Base-by-base conservation (phyloP, 495 filamentous ascomycete genomes). In the Penicillium malachiteum region DNA sequence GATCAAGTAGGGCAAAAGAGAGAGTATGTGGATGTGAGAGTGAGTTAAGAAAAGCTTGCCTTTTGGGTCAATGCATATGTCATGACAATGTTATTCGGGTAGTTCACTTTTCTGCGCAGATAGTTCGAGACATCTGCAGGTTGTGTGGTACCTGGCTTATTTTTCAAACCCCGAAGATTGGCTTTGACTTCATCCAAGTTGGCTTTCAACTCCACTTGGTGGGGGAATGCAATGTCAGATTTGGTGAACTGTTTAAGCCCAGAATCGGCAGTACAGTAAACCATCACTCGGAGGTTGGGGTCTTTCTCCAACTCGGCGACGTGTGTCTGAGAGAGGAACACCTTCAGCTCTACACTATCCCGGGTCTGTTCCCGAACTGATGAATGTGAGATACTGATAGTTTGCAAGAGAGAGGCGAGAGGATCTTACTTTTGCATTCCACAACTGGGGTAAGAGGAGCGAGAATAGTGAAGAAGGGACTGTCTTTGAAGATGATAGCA, bases 1-100 rank as follows among this genome's bases (percentile, higher is more conserved):
- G 2, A 26, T 4, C 2, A 26, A 26, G 21, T 1, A 26, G 21
- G 21, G 4, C 21, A 26, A 26, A 4, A 26, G 21, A 26, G 1
- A 26, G 21, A 2, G 21, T n/a, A n/a, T n/a, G n/a, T n/a, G n/a
- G n/a, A n/a, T 4, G 21, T 26, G 21, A 26, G 21, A 26, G 21
- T 26, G 21, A 26, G 21, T 26, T 38, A 5, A 5, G n/a, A 4
- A 9, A 37, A 8, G 9, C 78, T 55, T 72, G 86, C 91, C 84
- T 95, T 96, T 56, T 81, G 78, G 1, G 94, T 98, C 49, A 96
- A 77, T 17, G 94, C 94, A 74, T 96, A 98, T 31, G 92, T 97
- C 68, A 98, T 82, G 9, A 85, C 80, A 50, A 98, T 73, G 33
- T 77, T 82, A 65, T 98, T 97, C 7, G 74, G 68, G 63, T 92